Evolutionary conservation across 2,329 filamentous ascomycete genomes (phyloP), one percentile per base, ranked within the genome.

Genomic region (Calonectria naviculata): DNA sequence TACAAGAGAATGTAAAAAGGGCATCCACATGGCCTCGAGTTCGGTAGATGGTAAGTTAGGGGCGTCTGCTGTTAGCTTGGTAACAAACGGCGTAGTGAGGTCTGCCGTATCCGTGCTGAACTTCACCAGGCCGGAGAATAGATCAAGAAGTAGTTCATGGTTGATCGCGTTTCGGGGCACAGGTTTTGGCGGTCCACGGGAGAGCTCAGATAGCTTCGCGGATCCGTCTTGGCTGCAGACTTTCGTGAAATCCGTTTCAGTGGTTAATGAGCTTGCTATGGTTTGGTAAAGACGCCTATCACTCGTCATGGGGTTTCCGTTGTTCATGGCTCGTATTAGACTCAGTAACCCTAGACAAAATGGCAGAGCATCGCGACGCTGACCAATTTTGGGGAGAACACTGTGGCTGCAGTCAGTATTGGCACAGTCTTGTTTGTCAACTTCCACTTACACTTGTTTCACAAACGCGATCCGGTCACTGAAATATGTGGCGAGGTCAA

Each of bases 11-110:
- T 58, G 74, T 3, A 83, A 68, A 12, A 83, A 75, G 1, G 80
- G 80, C 3, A 83, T 49, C 82, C 82, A 84, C 1, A 82, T 42
- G 2, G 4, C 13, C 2, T 72, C 42, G 17, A 81, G 76, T 13
- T 77, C 77, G 4, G 34, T 2, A 2, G 8, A 7, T 15, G 47
- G 36, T 29, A 83, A 29, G 7, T 19, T 46, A 4, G 29, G 29
- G 19, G 71, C 75, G n/a, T 76, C 68, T 1, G 17, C 21, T 1
- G n/a, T 24, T 10, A 80, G 34, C 21, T 74, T 78, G 5, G 72
- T 36, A 8, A 74, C 36, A 7, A 83, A 71, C 3, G 70, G 36
- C 5, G 54, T n/a, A 1, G 69, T 44, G 12, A 80, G 71, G 13
- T 77, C 71, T 15, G 34, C 72, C 52, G 19, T 72, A 46, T 52